Evolutionary conservation across 768 basidiomycete genomes (phyloP).

Genomic region (Suillus placidus): DNA sequence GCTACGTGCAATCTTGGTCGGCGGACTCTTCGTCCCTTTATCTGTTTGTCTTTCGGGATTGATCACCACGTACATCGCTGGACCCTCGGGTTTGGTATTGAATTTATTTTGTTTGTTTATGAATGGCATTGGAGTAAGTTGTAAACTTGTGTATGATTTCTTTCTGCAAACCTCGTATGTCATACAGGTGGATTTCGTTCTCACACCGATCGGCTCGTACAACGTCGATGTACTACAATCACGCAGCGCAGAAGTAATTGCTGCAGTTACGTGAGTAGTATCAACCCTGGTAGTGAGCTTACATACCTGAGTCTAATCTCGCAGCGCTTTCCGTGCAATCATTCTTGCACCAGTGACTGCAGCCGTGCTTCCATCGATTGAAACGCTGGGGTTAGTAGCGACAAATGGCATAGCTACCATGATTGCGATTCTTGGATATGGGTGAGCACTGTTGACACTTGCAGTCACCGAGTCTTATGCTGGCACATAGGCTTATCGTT

Average conservation of each 20-base stretch:
- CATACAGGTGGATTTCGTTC: conserved; percentile 52
- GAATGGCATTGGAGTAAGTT: conserved; percentile 60
- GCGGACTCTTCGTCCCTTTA: conserved; percentile 49
- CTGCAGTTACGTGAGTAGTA: conserved; percentile 49
- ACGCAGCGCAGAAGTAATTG: conserved; percentile 61
- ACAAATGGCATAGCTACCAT: conserved; percentile 49
- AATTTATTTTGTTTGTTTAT: conserved; percentile 56
- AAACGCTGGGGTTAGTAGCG: conserved; percentile 46
- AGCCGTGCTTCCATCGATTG: conserved; percentile 53
- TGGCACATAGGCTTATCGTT: conserved; percentile 43
- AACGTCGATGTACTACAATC: conserved; percentile 57
- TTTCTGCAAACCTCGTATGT: not conserved
- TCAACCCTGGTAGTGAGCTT: not conserved
- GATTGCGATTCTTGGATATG: conserved; percentile 49
- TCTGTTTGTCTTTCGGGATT: conserved; percentile 50
- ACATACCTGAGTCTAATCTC: too few species aligned
- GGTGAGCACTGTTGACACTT: conserved; percentile 38
- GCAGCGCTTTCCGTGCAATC: conserved; percentile 51
- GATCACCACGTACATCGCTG: conserved; percentile 48
- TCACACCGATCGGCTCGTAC: conserved; percentile 59
- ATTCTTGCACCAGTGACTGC: conserved; percentile 47
- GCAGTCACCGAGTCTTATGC: not conserved
- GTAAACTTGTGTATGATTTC: not conserved
- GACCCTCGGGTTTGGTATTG: conserved; percentile 47
- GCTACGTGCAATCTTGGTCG: conserved; percentile 45